phyloP scores from a whole-genome alignment of 1,284 basidiomycete genomes.

The Agroathelia rolfsii region DNA sequence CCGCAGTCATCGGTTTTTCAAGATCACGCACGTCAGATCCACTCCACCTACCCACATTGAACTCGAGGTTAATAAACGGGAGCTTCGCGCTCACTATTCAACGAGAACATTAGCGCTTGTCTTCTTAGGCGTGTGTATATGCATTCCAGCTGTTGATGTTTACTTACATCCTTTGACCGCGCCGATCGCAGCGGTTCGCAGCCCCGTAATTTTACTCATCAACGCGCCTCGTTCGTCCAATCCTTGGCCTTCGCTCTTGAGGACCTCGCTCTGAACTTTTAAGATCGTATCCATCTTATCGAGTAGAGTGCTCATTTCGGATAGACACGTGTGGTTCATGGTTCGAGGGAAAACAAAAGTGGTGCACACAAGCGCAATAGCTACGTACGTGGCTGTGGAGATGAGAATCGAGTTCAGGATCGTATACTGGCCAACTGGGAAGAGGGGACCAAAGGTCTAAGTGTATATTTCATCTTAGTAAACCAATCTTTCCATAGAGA shows the following conservation, averaged over 20 bases:
- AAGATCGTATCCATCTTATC: constrained; percentile 26
- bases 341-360: constrained; percentile 68
- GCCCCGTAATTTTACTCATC: constrained; percentile 22
- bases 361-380: constrained; percentile 44
- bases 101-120: constrained; percentile 19
- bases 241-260: constrained; percentile 25
- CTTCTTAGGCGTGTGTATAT: no score
- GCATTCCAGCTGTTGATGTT: no score
- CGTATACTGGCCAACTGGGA: constrained; percentile 57
- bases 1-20: constrained; percentile 29
- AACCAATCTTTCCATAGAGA: constrained; percentile 2
- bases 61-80: constrained; percentile 39
- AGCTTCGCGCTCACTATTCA: constrained; percentile 29
- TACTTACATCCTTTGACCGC: constrained; percentile 19
- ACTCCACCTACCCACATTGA: constrained; percentile 44
- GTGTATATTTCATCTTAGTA: constrained; percentile 2
- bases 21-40: constrained; percentile 40
- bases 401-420: constrained; percentile 49
- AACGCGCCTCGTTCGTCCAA: constrained; percentile 21
- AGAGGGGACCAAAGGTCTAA: constrained; percentile 44
- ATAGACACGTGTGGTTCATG: constrained; percentile 41
- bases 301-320: constrained; percentile 24
- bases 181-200: constrained; percentile 12
- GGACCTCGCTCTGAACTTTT: constrained; percentile 30
- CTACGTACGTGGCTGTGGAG: constrained; percentile 50